Evolutionary conservation across 2,329 filamentous ascomycete species (phyloP).

Genomic region (Colletotrichum brevisporum): DNA sequence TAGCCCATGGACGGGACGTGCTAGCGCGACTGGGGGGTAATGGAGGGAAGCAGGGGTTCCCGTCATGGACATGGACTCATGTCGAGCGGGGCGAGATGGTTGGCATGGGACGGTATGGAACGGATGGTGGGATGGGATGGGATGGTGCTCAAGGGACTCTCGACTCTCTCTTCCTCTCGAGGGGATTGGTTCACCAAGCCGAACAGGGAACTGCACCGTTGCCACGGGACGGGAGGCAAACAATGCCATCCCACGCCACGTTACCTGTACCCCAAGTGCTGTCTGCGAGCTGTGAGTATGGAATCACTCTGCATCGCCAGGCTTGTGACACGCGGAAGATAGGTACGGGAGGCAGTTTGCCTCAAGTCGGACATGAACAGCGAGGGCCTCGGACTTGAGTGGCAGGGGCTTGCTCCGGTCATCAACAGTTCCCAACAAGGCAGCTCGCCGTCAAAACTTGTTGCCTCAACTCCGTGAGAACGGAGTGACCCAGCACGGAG

Average conservation of each 20-base stretch:
- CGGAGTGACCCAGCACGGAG: conserved; percentile 15
- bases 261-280: not conserved
- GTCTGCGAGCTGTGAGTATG: not conserved
- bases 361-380: too few relatives aligned
- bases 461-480: not conserved
- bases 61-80: conserved; percentile 34
- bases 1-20: conserved; percentile 17
- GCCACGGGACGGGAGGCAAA: conserved; percentile 35
- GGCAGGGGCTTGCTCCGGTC: too few relatives aligned
- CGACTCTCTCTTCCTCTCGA: too few relatives aligned
- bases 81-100: conserved; percentile 10
- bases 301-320: too few relatives aligned
- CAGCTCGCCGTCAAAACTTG: not conserved
- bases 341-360: too few relatives aligned
- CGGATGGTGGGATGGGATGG: conserved; percentile 6
- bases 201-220: conserved; percentile 11
- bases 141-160: conserved; percentile 3
- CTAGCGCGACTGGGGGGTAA: conserved; percentile 15
- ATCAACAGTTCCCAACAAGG: not conserved
- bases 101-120: conserved; percentile 10
- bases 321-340: too few relatives aligned
- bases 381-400: too few relatives aligned
- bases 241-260: not conserved
- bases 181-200: conserved; percentile 1
- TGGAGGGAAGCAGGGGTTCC: conserved; percentile 1